Conservation (phyloP, 257 asterid genomes). For the Salvia rosmarinus region DNA sequence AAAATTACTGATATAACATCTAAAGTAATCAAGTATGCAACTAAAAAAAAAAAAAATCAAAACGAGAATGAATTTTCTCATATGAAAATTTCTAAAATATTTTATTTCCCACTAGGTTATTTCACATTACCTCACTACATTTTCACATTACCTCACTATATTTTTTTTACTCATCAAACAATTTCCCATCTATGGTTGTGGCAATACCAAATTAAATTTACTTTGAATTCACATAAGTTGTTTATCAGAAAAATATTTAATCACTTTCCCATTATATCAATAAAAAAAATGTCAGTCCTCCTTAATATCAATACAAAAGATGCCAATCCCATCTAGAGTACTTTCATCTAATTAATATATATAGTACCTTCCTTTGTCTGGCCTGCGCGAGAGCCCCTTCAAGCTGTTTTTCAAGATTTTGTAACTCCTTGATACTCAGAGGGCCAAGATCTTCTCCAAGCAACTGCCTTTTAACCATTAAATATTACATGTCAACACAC, state of each 20-base stretch:
- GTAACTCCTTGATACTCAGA: slow-evolving; percentile 80
- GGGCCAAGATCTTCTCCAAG: slow-evolving; percentile 96
- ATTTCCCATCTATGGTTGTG: neutral
- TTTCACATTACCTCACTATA: neutral
- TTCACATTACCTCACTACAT: neutral
- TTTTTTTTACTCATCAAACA: neutral
- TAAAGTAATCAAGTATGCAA: neutral
- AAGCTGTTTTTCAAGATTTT: slow-evolving; percentile 87
- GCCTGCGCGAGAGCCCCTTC: slow-evolving; percentile 85
- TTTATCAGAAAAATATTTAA: no score
- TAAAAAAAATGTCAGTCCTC: neutral
- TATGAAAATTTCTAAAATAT: neutral
- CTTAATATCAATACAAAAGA: no score
- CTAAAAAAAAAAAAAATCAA: no score
- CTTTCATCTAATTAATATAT: no score
- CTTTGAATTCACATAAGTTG: no score
- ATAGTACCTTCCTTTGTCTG: slow-evolving; percentile 80
- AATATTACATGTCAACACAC: neutral
- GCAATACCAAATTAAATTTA: neutral
- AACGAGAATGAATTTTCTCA: no score
- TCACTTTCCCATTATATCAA: neutral
- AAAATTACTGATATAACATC: neutral
- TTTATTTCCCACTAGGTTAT: neutral
- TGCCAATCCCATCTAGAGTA: no score
- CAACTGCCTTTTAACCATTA: slow-evolving; percentile 59